phyloP scores from a whole-genome alignment of 805 yeast genomes.

The Pichia nanzhaoensis region DNA sequence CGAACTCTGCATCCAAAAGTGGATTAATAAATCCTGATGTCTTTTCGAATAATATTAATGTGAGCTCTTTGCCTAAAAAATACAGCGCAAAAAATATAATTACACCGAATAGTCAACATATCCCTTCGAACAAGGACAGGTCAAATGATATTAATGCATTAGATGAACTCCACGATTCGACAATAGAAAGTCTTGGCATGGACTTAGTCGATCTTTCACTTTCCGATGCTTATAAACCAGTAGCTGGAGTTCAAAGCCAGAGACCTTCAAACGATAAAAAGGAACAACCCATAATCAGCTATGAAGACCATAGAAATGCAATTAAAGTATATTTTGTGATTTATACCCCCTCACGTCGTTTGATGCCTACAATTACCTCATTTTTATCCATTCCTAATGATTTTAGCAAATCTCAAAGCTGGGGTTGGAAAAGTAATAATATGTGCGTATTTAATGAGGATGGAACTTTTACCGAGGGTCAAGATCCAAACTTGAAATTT shows the following conservation, averaged over 20 bases:
- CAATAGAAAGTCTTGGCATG: constrained; percentile 19
- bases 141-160: not conserved
- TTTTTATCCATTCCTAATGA: constrained; percentile 50
- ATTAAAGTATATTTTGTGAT: constrained; percentile 47
- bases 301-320: constrained; percentile 40
- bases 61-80: constrained; percentile 21
- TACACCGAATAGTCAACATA: too few species aligned
- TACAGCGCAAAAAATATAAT: not conserved
- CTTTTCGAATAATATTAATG: constrained; percentile 24
- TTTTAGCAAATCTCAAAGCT: constrained; percentile 47
- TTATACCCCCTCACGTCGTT: constrained; percentile 45
- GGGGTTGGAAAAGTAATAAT: constrained; percentile 58
- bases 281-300: constrained; percentile 15
- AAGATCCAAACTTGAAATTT: constrained; percentile 39
- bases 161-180: not conserved
- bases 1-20: constrained; percentile 33
- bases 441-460: constrained; percentile 47
- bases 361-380: constrained; percentile 41
- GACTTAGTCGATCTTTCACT: constrained; percentile 19
- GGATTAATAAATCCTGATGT: constrained; percentile 37
- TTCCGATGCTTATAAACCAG: constrained; percentile 9
- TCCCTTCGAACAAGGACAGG: too few species aligned
- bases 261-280: not conserved
- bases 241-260: not conserved
- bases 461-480: constrained; percentile 39